phyloP scores from a whole-genome alignment of 2,329 filamentous ascomycete genomes.

The Zasmidium cellare region DNA sequence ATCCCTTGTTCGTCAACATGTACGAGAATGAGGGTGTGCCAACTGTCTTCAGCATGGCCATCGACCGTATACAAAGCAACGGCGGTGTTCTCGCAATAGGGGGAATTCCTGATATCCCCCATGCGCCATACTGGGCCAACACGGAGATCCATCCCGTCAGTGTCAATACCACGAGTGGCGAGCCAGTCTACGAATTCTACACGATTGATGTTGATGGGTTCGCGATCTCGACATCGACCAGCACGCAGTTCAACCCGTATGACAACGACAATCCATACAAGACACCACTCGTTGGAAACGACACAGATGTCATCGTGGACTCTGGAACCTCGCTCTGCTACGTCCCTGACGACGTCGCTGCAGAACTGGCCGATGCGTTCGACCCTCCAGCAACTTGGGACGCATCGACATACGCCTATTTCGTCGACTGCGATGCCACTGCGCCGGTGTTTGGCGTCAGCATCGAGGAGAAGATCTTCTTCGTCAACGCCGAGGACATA shows the following conservation, averaged over 20 bases:
- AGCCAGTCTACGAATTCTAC: constrained; percentile 41
- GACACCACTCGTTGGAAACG: constrained; percentile 23
- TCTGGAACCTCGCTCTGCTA: constrained; percentile 46
- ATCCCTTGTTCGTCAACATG: constrained; percentile 54
- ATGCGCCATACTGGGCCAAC: constrained; percentile 35
- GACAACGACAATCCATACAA: constrained; percentile 21
- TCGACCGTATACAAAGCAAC: constrained; percentile 35
- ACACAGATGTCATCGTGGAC: constrained; percentile 46
- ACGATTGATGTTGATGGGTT: constrained; percentile 38
- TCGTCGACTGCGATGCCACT: constrained; percentile 45
- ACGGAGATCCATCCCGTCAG: constrained; percentile 37
- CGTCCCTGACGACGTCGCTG: constrained; percentile 39
- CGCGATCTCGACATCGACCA: constrained; percentile 22
- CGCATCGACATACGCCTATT: constrained; percentile 32
- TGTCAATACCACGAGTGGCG: constrained; percentile 26
- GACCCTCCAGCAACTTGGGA: constrained; percentile 42
- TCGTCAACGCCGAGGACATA: constrained; percentile 32
- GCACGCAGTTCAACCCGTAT: constrained; percentile 27
- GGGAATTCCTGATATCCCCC: constrained; percentile 48
- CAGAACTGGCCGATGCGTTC: constrained; percentile 44
- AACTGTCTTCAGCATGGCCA: constrained; percentile 51
- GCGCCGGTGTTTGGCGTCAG: constrained; percentile 44
- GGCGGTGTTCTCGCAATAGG: constrained; percentile 52
- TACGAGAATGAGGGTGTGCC: constrained; percentile 44
- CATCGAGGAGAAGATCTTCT: constrained; percentile 39